phyloP scores from a whole-genome alignment of 495 filamentous ascomycete genomes.

The Aspergillus affinis region DNA sequence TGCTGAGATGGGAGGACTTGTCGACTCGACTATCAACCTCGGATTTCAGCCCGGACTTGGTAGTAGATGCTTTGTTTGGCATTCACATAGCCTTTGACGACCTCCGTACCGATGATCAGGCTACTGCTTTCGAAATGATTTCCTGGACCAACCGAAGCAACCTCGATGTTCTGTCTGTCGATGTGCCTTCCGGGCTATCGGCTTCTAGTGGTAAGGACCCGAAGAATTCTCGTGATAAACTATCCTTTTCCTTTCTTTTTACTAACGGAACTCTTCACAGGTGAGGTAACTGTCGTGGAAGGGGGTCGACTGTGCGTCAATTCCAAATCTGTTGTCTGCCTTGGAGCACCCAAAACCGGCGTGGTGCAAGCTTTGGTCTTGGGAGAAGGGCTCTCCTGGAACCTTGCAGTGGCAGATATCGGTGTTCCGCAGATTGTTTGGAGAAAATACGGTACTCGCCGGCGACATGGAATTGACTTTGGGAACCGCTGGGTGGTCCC shows the following conservation, averaged over 20 bases:
- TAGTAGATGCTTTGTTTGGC: conserved; percentile 86
- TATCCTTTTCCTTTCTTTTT: not conserved
- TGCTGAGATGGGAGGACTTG: conserved; percentile 57
- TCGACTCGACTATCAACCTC: conserved; percentile 52
- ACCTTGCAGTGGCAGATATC: conserved; percentile 79
- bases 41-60: conserved; percentile 68
- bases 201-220: conserved; percentile 65
- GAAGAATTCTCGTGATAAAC: not conserved
- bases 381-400: conserved; percentile 61
- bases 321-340: conserved; percentile 72
- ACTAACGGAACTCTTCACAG: conserved; percentile 29
- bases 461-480: conserved; percentile 80
- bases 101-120: conserved; percentile 76
- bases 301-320: conserved; percentile 71
- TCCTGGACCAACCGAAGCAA: conserved; percentile 84
- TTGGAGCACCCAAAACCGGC: conserved; percentile 83
- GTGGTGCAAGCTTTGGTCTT: conserved; percentile 68
- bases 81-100: conserved; percentile 83
- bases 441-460: conserved; percentile 79
- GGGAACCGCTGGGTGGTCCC: conserved; percentile 77
- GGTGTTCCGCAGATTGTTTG: conserved; percentile 79
- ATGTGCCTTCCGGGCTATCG: conserved; percentile 84
- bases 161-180: conserved; percentile 74
- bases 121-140: conserved; percentile 77
- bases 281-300: conserved; percentile 56